A percentile compares a stretch with the other conserved stretches of the same genome.
These are phyloP conservation scores for Alternaria gansuensis DNA, from an alignment of 2,329 filamentous ascomycete genomes.

Conservation along the genomic window DNA sequence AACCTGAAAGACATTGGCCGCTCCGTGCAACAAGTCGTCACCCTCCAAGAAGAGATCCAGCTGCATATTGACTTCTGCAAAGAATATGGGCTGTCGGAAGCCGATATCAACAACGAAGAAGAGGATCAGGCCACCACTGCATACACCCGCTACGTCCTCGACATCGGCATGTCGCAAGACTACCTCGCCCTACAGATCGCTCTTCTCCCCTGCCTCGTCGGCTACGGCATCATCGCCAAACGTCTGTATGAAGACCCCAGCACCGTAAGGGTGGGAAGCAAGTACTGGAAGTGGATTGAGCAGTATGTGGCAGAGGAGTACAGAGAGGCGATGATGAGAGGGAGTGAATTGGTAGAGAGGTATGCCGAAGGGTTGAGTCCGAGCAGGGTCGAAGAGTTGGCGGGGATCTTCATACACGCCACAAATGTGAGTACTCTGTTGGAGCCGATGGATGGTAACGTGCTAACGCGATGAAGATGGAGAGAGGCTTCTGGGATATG, in stretches of 20 bases:
- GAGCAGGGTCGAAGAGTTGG: conserved; percentile 78
- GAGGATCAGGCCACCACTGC: conserved; percentile 84
- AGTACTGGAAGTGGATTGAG: conserved; percentile 90
- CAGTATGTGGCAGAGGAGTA: conserved; percentile 89
- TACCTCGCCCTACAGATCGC: conserved; percentile 87
- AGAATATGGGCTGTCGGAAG: conserved; percentile 77
- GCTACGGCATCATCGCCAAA: conserved; percentile 81
- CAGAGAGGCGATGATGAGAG: conserved; percentile 72
- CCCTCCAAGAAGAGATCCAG: conserved; percentile 80
- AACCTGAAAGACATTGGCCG: conserved; percentile 75
- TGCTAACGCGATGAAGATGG: conserved; percentile 63
- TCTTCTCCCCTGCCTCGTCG: conserved; percentile 86
- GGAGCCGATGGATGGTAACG: background rate
- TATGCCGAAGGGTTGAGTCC: conserved; percentile 77
- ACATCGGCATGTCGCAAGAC: conserved; percentile 86
- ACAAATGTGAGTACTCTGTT: conserved; percentile 69
- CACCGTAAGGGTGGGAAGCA: conserved; percentile 71
- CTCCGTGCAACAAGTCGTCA: conserved; percentile 74
- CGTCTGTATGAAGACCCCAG: conserved; percentile 70
- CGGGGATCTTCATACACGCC: conserved; percentile 85
- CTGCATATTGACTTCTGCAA: conserved; percentile 85
- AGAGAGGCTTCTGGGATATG: conserved; percentile 80
- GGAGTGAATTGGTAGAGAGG: conserved; percentile 77
- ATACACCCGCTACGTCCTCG: conserved; percentile 84
- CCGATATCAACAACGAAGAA: conserved; percentile 75